Conservation (phyloP, 768 basidiomycete species). For the Fomitopsis pulvina region DNA sequence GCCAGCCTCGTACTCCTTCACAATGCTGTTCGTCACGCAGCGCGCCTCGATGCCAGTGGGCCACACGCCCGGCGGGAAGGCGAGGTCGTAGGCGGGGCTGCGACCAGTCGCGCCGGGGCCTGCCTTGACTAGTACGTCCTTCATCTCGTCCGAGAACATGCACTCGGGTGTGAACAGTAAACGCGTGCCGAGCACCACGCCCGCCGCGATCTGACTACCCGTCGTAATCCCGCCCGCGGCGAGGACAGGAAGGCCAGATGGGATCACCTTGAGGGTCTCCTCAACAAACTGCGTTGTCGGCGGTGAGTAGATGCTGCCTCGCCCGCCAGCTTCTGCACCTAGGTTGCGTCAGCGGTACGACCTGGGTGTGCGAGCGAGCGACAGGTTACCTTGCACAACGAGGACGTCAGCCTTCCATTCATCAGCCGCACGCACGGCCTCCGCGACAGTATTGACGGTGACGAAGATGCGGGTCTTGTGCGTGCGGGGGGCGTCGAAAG, state of each 20-base stretch:
- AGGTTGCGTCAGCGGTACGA: not conserved
- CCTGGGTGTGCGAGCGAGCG: not conserved
- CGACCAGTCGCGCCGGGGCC: conserved; percentile 22
- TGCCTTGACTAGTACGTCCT: conserved; percentile 26
- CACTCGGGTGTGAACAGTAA: conserved; percentile 67
- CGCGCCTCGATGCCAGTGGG: conserved; percentile 35
- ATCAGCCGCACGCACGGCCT: conserved; percentile 50
- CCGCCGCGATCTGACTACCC: conserved; percentile 62
- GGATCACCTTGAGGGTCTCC: conserved; percentile 32
- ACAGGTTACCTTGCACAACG: conserved; percentile 81
- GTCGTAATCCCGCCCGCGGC: conserved; percentile 71
- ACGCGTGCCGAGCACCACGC: conserved; percentile 68
- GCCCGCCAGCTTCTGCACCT: conserved; percentile 64
- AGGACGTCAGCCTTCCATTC: conserved; percentile 71
- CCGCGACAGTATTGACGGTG: conserved; percentile 53
- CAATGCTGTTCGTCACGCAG: conserved; percentile 48
- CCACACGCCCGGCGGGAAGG: conserved; percentile 26
- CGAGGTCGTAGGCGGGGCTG: conserved; percentile 28
- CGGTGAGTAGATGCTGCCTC: conserved; percentile 51
- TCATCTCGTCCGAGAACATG: conserved; percentile 27
- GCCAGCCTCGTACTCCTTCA: conserved; percentile 48
- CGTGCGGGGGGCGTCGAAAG: conserved; percentile 19
- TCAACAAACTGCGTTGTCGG: conserved; percentile 54
- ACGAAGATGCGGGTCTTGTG: conserved; percentile 54
- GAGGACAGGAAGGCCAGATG: conserved; percentile 45